These are phyloP conservation scores for Epichloe scottii DNA, from an alignment of 2,329 filamentous ascomycete species.

Conservation along the genomic window DNA sequence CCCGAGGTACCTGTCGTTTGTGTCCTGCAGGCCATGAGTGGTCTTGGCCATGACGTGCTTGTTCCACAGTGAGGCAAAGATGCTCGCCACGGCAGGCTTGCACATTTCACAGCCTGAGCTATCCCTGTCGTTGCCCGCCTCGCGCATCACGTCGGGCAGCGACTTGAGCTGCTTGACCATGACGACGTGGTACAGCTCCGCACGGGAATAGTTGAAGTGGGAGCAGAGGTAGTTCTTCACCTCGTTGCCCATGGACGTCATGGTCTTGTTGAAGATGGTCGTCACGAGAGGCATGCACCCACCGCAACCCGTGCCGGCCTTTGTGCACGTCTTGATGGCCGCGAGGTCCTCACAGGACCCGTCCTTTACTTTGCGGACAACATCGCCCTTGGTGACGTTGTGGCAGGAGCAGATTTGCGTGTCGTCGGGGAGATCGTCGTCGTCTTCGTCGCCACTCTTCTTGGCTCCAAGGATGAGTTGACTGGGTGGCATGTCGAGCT, in stretches of 20 bases:
- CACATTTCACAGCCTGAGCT: constrained; percentile 79
- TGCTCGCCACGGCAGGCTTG: constrained; percentile 71
- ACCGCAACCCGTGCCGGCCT: constrained; percentile 81
- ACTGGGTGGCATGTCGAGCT: constrained; percentile 63
- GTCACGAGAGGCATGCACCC: constrained; percentile 83
- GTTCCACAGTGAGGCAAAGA: constrained; percentile 74
- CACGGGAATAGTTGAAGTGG: constrained; percentile 73
- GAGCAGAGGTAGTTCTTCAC: constrained; percentile 77
- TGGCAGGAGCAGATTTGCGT: constrained; percentile 88
- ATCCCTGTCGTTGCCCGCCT: constrained; percentile 56
- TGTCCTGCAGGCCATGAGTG: constrained; percentile 69
- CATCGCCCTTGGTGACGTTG: constrained; percentile 78
- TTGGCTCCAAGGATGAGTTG: constrained; percentile 73
- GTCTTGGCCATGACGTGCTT: constrained; percentile 64
- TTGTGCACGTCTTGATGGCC: constrained; percentile 80
- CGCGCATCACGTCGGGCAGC: constrained; percentile 65
- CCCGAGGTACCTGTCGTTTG: constrained; percentile 76
- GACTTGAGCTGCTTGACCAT: constrained; percentile 66
- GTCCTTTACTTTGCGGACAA: constrained; percentile 59
- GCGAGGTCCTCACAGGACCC: constrained; percentile 71
- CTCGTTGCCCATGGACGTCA: constrained; percentile 75
- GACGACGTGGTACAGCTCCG: constrained; percentile 82
- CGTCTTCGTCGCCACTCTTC: constrained; percentile 60
- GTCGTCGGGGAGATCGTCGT: constrained; percentile 69
- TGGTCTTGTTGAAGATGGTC: constrained; percentile 80